Evolutionary conservation across 2,329 filamentous ascomycete species (phyloP).

Genomic region (Monilinia laxa): DNA sequence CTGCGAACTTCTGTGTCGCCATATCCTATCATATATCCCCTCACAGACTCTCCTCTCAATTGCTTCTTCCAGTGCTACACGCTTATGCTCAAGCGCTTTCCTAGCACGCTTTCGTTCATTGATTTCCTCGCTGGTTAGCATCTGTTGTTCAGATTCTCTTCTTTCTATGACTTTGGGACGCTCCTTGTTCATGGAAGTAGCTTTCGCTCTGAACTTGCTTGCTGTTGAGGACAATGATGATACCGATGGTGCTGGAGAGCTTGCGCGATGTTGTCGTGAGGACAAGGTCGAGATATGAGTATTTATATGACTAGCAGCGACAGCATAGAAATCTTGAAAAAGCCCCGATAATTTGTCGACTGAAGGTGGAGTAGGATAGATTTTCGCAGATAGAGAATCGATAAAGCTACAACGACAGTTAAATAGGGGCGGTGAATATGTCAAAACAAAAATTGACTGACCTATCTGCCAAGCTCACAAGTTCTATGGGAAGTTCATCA

Average conservation of each 20-base stretch:
- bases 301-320: conserved; percentile 76
- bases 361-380: conserved; percentile 78
- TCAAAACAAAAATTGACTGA: conserved; percentile 41
- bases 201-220: conserved; percentile 56
- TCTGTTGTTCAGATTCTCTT: conserved; percentile 64
- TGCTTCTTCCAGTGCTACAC: conserved; percentile 78
- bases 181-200: conserved; percentile 55
- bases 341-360: conserved; percentile 80
- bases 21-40: conserved; percentile 82
- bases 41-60: conserved; percentile 86
- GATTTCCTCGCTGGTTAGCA: conserved; percentile 87
- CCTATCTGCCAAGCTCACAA: conserved; percentile 87
- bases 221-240: conserved; percentile 57
- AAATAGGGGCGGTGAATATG: background rate
- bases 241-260: conserved; percentile 54
- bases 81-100: conserved; percentile 75
- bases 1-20: conserved; percentile 85
- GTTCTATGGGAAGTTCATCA: conserved; percentile 90
- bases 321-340: conserved; percentile 91
- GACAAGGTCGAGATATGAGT: conserved; percentile 83
- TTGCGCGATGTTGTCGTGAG: conserved; percentile 69
- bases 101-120: conserved; percentile 75
- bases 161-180: conserved; percentile 46
- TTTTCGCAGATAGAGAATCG: conserved; percentile 82
- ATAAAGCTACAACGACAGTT: conserved; percentile 64